These are phyloP conservation scores for Debaryomycetaceae sp. DNA, from an alignment of 1,139 yeast genomes.

Conservation along the genomic window DNA sequence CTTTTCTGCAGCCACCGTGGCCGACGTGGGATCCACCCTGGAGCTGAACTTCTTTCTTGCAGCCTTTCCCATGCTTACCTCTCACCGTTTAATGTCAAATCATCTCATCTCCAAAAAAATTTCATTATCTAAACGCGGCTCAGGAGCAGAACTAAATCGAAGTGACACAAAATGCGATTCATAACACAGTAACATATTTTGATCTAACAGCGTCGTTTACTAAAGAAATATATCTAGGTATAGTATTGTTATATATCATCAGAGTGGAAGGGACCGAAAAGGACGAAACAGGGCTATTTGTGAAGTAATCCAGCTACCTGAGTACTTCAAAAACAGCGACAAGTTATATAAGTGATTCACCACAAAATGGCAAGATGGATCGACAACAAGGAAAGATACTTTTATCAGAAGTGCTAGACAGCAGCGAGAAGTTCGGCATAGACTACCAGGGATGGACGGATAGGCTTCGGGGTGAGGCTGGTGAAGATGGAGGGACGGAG, in stretches of 20 bases:
- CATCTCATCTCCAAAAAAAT: constrained; percentile 2
- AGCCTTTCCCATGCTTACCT: constrained; percentile 47
- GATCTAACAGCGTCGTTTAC: neutral
- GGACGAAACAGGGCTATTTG: neutral
- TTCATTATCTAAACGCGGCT: neutral
- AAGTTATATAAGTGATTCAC: neutral
- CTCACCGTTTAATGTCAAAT: neutral
- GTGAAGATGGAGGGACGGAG: neutral
- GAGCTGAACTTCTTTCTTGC: constrained; percentile 50
- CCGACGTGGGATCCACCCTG: constrained; percentile 41
- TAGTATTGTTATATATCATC: neutral
- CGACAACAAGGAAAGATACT: neutral
- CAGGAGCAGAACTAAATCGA: neutral
- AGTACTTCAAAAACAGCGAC: neutral
- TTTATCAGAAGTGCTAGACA: neutral
- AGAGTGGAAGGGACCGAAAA: neutral
- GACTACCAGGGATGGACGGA: neutral
- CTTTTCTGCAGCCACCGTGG: constrained; percentile 59
- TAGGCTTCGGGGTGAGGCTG: neutral
- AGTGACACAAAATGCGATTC: neutral
- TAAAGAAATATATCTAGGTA: neutral
- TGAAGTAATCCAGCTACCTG: neutral
- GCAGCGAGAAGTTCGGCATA: neutral
- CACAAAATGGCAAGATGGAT: neutral
- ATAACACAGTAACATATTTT: neutral